Conservation (phyloP, 2,329 filamentous ascomycete species). For the Neodidymelliopsis sp. region DNA sequence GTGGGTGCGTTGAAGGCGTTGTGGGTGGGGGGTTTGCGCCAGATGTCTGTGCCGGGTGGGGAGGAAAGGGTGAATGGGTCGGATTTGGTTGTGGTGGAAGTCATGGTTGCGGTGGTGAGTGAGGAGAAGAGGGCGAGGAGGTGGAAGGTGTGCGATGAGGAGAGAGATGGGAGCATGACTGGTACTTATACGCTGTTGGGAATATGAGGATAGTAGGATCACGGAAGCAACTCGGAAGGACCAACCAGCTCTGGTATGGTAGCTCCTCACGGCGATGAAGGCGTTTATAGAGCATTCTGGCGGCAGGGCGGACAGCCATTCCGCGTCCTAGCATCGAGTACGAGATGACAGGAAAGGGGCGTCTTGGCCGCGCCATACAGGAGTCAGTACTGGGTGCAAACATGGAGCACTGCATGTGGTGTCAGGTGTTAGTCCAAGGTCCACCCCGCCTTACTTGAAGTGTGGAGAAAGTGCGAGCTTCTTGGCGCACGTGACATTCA, state of each 20-base stretch:
- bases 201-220: slow-evolving; percentile 7
- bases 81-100: slow-evolving; percentile 29
- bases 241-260: slow-evolving; percentile 26
- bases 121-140: slow-evolving; percentile 5
- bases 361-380: no score
- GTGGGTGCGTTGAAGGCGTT: slow-evolving; percentile 68
- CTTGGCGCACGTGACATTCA: not conserved
- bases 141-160: not conserved
- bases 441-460: not conserved
- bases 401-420: slow-evolving; percentile 6
- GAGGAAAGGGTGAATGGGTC: slow-evolving; percentile 44
- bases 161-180: slow-evolving; percentile 16
- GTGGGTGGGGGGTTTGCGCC: slow-evolving; percentile 75
- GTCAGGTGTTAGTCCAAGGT: slow-evolving; percentile 8
- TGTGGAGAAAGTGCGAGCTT: slow-evolving; percentile 8
- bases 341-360: slow-evolving; percentile 33
- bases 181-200: slow-evolving; percentile 23
- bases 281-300: slow-evolving; percentile 5
- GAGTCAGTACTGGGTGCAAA: slow-evolving; percentile 6
- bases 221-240: slow-evolving; percentile 17
- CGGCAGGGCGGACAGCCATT: slow-evolving; percentile 18
- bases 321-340: slow-evolving; percentile 9
- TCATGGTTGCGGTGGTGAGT: slow-evolving; percentile 20
- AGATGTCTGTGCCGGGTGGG: slow-evolving; percentile 73
- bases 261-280: not conserved